Evolutionary conservation across 2,329 filamentous ascomycete genomes (phyloP), one percentile per base, ranked within the genome.

Genomic region (Dactylellina sp.): DNA sequence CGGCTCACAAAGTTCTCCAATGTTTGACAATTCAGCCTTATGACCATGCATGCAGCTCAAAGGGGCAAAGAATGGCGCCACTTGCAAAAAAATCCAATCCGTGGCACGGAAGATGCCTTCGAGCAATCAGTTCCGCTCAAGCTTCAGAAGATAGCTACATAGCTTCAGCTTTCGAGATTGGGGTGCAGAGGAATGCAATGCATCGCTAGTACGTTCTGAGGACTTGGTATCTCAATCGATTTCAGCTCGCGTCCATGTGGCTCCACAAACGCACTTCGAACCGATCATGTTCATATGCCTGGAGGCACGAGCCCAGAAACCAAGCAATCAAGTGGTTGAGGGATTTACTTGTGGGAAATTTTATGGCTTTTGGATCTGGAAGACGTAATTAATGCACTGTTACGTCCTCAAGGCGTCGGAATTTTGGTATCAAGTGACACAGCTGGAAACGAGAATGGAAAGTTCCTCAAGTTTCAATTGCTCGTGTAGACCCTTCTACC

Each of bases 21-120:
- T 60, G 53, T 55, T 68, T 53, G 46, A 49, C 61, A 40, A 74
- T 74, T 74, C 70, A 74, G 70, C 70, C 70, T 74, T 74, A 74
- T 49, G 32, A 35, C 39, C 50, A 37, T 66, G 70, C 70, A 74
- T 57, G 59, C 49, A 59, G 24, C 60, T 50, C 35, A 37, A 71
- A 60, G 7, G 12, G 60, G 68, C 47, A 71, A 65, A 12, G 37
- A 53, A 46, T 44, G 18, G 12, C 59, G 62, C 60, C 68, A 63
- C 62, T 14, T 11, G 12, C 35, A 60, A 66, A 50, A 39, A 39
- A 22, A 20, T 40, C 20, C n/a, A 37, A 32, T 16, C 47, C 63
- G 63, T 53, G 63, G 53, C 24, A 55, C 40, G 46, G 60, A 35
- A 50, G 49, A 40, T 57, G 60, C 25, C 25, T 40, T 53, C 20